Percentiles rank a stretch among this genome's conserved stretches.
Evolutionary conservation across 2,329 filamentous ascomycete genomes (phyloP).

Genomic region (Xylariaceae sp.): DNA sequence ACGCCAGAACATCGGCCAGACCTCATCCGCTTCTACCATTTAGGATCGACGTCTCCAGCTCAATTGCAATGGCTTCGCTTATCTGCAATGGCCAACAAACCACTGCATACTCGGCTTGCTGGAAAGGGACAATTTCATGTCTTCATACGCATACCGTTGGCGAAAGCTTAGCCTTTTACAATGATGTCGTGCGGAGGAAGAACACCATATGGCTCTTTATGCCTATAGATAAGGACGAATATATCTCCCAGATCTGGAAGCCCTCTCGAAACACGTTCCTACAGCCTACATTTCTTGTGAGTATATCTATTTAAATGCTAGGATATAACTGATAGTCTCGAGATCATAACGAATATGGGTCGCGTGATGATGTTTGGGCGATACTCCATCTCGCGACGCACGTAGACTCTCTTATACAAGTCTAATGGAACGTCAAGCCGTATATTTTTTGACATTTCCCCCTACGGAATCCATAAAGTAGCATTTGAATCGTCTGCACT

Average conservation of each 20-base stretch:
- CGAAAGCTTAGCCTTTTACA: neutral
- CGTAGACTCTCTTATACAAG: neutral
- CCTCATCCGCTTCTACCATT: neutral
- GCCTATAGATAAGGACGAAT: neutral
- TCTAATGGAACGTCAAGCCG: neutral
- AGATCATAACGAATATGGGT: neutral
- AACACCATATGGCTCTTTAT: neutral
- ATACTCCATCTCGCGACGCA: neutral
- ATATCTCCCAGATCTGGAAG: constrained; percentile 3
- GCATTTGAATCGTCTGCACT: neutral
- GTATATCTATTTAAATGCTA: neutral
- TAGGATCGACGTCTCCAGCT: neutral
- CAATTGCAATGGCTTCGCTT: neutral
- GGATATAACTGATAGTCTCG: neutral
- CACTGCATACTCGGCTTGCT: constrained; percentile 1
- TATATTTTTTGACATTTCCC: constrained; percentile 1
- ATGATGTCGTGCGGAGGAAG: neutral
- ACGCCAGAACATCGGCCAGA: neutral
- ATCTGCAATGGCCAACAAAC: neutral
- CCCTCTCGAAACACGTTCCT: neutral
- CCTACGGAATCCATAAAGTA: neutral
- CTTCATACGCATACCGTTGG: neutral
- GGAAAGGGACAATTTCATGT: neutral
- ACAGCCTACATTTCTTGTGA: constrained; percentile 1
- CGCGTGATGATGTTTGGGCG: neutral